These are phyloP conservation scores for Ocimum tenuiflorum DNA, from an alignment of 257 asterid species.

Conservation along the genomic window DNA sequence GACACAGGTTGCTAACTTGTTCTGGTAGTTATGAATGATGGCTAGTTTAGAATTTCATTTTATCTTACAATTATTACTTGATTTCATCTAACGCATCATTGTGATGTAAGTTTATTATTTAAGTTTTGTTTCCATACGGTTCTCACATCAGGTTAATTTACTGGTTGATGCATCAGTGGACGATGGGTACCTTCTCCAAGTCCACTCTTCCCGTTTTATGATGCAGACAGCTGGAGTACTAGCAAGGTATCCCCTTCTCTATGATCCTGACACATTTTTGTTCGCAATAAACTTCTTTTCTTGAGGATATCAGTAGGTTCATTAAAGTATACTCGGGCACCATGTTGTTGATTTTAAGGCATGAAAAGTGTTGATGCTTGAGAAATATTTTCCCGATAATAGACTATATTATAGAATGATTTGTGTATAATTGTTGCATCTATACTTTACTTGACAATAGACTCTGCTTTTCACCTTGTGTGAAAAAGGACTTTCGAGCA, in stretches of 20 bases:
- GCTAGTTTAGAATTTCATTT: background rate
- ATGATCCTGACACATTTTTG: background rate
- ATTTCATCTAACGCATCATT: slow-evolving; percentile 18
- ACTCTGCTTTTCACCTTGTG: background rate
- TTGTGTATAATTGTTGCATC: background rate
- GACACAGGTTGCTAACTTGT: slow-evolving; percentile 62
- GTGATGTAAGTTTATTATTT: slow-evolving; percentile 35
- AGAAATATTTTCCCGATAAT: background rate
- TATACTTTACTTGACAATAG: background rate
- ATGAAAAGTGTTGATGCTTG: background rate
- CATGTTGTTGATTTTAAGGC: background rate
- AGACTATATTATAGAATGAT: background rate
- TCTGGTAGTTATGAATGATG: slow-evolving; percentile 31
- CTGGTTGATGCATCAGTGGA: slow-evolving; percentile 99
- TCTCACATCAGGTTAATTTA: slow-evolving; percentile 94
- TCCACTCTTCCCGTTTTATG: slow-evolving; percentile 51
- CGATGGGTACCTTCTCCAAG: slow-evolving; percentile 73
- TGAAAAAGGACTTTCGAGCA: background rate
- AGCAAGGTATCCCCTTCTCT: slow-evolving; percentile 46
- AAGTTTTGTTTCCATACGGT: slow-evolving; percentile 49
- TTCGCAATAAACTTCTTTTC: slow-evolving; percentile 16
- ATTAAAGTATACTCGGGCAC: background rate
- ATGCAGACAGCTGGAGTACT: slow-evolving; percentile 66
- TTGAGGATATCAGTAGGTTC: slow-evolving; percentile 6
- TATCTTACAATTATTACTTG: background rate